Percentiles rank a stretch among this genome's conserved stretches.
These are phyloP conservation scores for Pterocarpus macrocarpus DNA, from an alignment of 306 rosid species.

Conservation along the genomic window DNA sequence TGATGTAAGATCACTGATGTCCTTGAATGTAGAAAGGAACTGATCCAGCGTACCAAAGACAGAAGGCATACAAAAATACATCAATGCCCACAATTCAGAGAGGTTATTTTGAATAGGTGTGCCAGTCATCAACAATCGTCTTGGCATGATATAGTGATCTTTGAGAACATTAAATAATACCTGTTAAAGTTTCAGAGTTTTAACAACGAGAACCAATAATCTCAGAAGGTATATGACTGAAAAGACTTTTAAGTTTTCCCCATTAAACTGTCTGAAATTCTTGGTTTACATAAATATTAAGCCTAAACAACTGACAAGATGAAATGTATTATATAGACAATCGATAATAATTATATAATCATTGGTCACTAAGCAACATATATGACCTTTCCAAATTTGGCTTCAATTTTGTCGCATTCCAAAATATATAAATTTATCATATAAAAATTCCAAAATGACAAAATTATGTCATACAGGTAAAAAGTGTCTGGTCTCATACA, in stretches of 20 bases:
- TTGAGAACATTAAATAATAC: constrained; percentile 82
- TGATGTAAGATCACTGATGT: constrained; percentile 69
- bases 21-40: constrained; percentile 84
- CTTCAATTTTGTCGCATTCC: constrained; percentile 20
- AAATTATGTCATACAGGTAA: constrained; percentile 14
- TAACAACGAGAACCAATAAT: constrained; percentile 33
- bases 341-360: background rate
- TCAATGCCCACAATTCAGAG: constrained; percentile 91
- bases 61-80: constrained; percentile 93
- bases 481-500: constrained; percentile 55
- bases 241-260: constrained; percentile 5
- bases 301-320: constrained; percentile 3
- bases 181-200: constrained; percentile 58
- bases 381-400: background rate
- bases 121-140: constrained; percentile 94
- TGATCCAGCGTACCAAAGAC: constrained; percentile 79
- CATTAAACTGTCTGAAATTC: constrained; percentile 25
- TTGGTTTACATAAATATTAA: constrained; percentile 14
- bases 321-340: background rate
- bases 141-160: constrained; percentile 82
- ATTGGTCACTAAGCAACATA: background rate
- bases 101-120: constrained; percentile 96
- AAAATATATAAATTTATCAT: constrained; percentile 2
- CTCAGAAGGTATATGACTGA: constrained; percentile 6
- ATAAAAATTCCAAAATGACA: background rate